Conservation (phyloP, 1,284 basidiomycete genomes). For the Cutaneotrichosporon mucoides region DNA sequence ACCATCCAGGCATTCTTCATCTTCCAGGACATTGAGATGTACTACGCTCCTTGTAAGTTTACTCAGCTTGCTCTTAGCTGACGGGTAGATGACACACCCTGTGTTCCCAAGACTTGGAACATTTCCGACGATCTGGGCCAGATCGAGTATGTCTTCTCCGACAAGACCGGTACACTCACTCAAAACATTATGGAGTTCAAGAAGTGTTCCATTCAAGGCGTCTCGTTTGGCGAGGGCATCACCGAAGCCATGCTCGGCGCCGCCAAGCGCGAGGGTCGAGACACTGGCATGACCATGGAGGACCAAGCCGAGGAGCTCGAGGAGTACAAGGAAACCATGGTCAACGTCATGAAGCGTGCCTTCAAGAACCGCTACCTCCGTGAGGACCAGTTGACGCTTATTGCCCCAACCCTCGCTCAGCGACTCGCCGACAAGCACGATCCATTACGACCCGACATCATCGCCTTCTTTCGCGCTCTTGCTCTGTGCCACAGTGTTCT, state of each 20-base stretch:
- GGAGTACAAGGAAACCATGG: slow-evolving; percentile 70
- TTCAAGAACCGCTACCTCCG: slow-evolving; percentile 88
- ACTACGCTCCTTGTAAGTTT: slow-evolving; percentile 64
- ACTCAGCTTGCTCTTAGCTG: background rate
- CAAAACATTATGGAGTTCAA: slow-evolving; percentile 99
- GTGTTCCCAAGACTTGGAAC: slow-evolving; percentile 96
- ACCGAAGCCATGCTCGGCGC: slow-evolving; percentile 94
- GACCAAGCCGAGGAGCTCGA: slow-evolving; percentile 66
- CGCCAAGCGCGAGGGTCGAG: slow-evolving; percentile 72
- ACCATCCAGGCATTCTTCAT: slow-evolving; percentile 96
- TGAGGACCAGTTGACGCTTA: slow-evolving; percentile 75
- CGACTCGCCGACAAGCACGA: slow-evolving; percentile 63
- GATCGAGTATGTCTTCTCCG: slow-evolving; percentile 96
- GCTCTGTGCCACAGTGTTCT: slow-evolving; percentile 90
- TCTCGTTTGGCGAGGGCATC: slow-evolving; percentile 87
- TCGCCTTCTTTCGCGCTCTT: slow-evolving; percentile 84
- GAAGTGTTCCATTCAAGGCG: slow-evolving; percentile 82
- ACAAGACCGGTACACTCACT: slow-evolving; percentile 95
- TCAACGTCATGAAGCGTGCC: slow-evolving; percentile 64
- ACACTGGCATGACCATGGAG: slow-evolving; percentile 61
- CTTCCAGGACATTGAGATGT: slow-evolving; percentile 95
- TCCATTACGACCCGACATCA: slow-evolving; percentile 64
- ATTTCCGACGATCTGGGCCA: slow-evolving; percentile 97
- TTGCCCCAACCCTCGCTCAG: slow-evolving; percentile 76
- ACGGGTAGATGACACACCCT: slow-evolving; percentile 65